Evolutionary conservation across 176 grass and related monocot species (phyloP).

Genomic region (Microstegium vimineum): DNA sequence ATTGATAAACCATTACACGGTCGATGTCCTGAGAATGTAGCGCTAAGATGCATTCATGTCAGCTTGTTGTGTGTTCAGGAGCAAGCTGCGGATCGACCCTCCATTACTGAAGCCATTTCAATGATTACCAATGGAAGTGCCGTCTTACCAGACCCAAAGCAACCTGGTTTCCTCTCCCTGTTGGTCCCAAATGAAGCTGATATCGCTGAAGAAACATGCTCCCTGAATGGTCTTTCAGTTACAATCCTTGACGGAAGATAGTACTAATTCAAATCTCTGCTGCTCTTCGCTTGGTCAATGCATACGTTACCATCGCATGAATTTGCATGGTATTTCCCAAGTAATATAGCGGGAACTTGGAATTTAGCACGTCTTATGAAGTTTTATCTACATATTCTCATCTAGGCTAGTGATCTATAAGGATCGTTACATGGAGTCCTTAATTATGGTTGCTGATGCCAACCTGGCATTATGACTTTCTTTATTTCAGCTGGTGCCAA

Average conservation of each 20-base stretch:
- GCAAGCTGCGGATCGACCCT: conserved; percentile 34
- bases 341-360: background rate
- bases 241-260: conserved; percentile 31
- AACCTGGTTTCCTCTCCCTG: conserved; percentile 49
- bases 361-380: background rate
- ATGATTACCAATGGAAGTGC: conserved; percentile 34
- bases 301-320: background rate
- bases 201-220: background rate
- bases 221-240: conserved; percentile 40
- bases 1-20: conserved; percentile 31
- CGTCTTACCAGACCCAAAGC: conserved; percentile 27
- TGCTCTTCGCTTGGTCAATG: background rate
- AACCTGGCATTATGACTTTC: background rate
- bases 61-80: conserved; percentile 51
- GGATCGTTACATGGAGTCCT: background rate
- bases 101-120: conserved; percentile 26
- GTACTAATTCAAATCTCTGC: background rate
- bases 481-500: background rate
- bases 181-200: conserved; percentile 9
- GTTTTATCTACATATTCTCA: background rate
- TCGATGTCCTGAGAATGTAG: conserved; percentile 21
- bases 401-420: background rate
- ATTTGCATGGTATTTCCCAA: background rate
- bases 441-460: background rate
- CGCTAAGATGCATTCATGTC: conserved; percentile 36